Base-by-base conservation (phyloP, 768 basidiomycete genomes). In the Postia placenta region DNA sequence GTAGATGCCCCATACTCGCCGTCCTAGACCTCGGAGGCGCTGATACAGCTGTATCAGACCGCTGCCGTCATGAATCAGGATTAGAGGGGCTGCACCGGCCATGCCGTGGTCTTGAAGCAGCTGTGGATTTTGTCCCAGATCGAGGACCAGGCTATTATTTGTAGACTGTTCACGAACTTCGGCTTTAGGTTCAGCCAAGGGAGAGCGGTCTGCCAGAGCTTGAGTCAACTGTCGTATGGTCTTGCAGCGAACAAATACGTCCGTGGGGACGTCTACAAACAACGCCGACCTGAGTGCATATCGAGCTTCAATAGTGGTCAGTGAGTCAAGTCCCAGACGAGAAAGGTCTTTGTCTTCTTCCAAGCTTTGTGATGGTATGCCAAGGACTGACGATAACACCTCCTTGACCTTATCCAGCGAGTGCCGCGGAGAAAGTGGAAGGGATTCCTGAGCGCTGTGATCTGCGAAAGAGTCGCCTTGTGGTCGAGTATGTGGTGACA, bases 21-120 rank as follows among this genome's bases (percentile, higher is more conserved):
- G 72, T 7, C 69, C 66, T 2, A 87, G 55, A 5, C 85, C 61
- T 15, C 17, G 11, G 9, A 71, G 72, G 27, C 73, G 62, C 47
- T 78, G 78, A 45, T 80, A 76, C 7, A 28, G 42, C 27, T 67
- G 67, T 15, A 74, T 65, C 11, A 84, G 61, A 0, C 87, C 87
- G 53, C 81, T 84, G 4, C 87, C 87, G 52, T 88, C 87, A 55
- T 89, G 85, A 9, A 89, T 69, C 20, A 89, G 72, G 48, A 85
- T 74, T 3, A 89, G 69, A 1, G 79, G 84, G 0, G 62, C 46
- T 2, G 42, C 50, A 11, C 45, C 61, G 51, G 2, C 49, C 11
- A n/a, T 14, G n/a, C 15, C 25, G 26, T 39, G 47, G 14, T 42
- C 42, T 40, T 59, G 55, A 12, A 54, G 28, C 22, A 30, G 46